Evolutionary conservation across 73 alveolate genomes (phyloP), one percentile per base, ranked within the genome.

Genomic region (Paramecium sonneborni): DNA sequence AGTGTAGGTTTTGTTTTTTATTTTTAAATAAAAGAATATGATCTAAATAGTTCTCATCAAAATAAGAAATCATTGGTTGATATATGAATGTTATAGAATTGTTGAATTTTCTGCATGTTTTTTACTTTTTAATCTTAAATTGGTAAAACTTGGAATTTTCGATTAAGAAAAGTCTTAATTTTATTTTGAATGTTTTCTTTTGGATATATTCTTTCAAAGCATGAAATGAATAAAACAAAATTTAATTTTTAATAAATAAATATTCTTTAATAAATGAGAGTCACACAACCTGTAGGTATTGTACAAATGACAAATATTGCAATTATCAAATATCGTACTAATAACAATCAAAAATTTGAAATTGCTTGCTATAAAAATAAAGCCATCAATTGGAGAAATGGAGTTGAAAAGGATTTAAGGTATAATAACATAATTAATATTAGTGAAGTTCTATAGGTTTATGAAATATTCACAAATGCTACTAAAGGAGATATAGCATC

Each of bases 331-430:
- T 88, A 89, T 58, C 96, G 95, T 76, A 94, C 85, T 38, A 92
- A 88, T 20, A 62, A 26, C 44, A 96, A 96, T 86, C 39, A 88
- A 39, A 92, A 95, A 85, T 98, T 97, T 76, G 99, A 98, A 85
- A 85, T 98, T 55, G 99, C 99, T 43, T 98, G 99, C 92, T 98
- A 97, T 90, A 96, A 96, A 76, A 98, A 98, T 93, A 98, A 98
- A 85, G 97, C 98, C 1, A 94, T 93, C 32, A 96, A 98, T 93
- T 98, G 98, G 97, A 86, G 99, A 57, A 95, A 97, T 74, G 98
- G 98, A 46, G 93, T 96, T 20, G 99, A 98, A 91, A 95, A 93
- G 56, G 98, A 98, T 85, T 85, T 98, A 57, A 88, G 92, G 90
- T 79, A 43, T 30, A 30, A 18, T 2, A 0, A 41, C 1, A 43